Evolutionary conservation across 805 yeast genomes (phyloP).

Genomic region (Yarrowia sp.): DNA sequence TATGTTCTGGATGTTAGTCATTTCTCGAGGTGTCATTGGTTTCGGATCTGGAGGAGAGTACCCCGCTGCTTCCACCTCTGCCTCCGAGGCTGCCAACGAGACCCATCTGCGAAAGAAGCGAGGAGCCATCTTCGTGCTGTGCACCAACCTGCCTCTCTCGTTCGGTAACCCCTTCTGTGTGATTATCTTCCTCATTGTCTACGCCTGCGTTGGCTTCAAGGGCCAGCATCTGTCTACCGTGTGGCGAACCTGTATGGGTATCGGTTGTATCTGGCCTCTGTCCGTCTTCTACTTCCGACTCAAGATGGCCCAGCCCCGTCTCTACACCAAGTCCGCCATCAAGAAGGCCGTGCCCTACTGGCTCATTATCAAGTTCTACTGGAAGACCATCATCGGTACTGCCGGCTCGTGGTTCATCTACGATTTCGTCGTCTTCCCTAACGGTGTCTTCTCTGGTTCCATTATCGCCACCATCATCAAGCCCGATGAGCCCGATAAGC

Average conservation of each 20-base stretch:
- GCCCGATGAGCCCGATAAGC: constrained; percentile 49
- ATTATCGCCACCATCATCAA: constrained; percentile 63
- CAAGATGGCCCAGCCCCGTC: constrained; percentile 69
- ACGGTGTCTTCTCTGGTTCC: constrained; percentile 70
- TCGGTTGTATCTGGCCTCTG: constrained; percentile 77
- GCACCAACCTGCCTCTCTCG: constrained; percentile 74
- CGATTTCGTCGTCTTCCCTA: constrained; percentile 82
- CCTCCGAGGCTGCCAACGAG: constrained; percentile 78
- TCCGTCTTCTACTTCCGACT: constrained; percentile 73
- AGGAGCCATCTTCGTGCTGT: constrained; percentile 69
- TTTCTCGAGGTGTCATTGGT: constrained; percentile 78
- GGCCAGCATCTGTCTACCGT: constrained; percentile 55
- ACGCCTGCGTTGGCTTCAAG: constrained; percentile 58
- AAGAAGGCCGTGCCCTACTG: constrained; percentile 63
- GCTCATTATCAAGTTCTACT: constrained; percentile 68
- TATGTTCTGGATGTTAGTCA: constrained; percentile 78
- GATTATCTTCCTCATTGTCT: constrained; percentile 70
- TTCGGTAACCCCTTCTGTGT: constrained; percentile 83
- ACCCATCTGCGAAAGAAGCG: constrained; percentile 55
- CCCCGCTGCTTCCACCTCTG: constrained; percentile 70
- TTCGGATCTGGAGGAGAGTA: constrained; percentile 83
- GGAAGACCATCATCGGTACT: constrained; percentile 72
- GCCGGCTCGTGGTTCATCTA: constrained; percentile 81
- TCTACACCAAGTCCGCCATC: constrained; percentile 71
- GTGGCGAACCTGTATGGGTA: constrained; percentile 77